These are phyloP conservation scores for Endotrypanum monterogeii DNA, from an alignment of 208 protist species.

Conservation along the genomic window DNA sequence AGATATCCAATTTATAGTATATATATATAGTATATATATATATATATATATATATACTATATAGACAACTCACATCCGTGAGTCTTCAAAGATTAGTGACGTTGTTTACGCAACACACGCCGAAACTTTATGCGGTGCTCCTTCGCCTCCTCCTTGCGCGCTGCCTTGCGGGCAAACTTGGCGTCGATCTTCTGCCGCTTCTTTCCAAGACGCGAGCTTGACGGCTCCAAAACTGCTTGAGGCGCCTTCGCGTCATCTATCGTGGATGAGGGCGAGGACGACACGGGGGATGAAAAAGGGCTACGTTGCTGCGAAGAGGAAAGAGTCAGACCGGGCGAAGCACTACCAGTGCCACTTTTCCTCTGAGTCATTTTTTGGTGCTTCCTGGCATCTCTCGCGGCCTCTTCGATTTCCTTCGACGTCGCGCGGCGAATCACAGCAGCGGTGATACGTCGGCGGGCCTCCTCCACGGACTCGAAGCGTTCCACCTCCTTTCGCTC, in stretches of 20 bases:
- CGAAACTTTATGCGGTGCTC: slow-evolving; percentile 33
- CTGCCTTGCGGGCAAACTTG: slow-evolving; percentile 40
- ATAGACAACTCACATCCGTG: neutral
- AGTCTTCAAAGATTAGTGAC: neutral
- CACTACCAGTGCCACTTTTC: neutral
- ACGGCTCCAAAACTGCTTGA: neutral
- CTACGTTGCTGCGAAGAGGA: neutral
- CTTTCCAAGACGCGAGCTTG: slow-evolving; percentile 11
- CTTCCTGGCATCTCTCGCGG: slow-evolving; percentile 29
- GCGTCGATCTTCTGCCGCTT: slow-evolving; percentile 34
- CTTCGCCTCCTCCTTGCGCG: slow-evolving; percentile 37
- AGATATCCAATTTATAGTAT: too few species aligned
- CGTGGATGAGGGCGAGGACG: neutral
- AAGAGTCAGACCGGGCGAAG: neutral
- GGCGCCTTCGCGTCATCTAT: neutral
- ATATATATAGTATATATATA: too few species aligned
- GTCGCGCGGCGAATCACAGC: slow-evolving; percentile 62
- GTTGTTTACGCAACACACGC: slow-evolving; percentile 25
- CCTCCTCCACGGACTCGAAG: slow-evolving; percentile 43
- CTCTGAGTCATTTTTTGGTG: slow-evolving; percentile 13
- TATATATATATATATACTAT: neutral
- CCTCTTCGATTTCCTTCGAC: slow-evolving; percentile 55
- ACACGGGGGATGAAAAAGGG: neutral
- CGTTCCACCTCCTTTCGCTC: slow-evolving; percentile 27
- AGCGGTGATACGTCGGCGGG: slow-evolving; percentile 61